Base-by-base conservation (phyloP, 2,329 filamentous ascomycete species). In the Grosmannia huntii region DNA sequence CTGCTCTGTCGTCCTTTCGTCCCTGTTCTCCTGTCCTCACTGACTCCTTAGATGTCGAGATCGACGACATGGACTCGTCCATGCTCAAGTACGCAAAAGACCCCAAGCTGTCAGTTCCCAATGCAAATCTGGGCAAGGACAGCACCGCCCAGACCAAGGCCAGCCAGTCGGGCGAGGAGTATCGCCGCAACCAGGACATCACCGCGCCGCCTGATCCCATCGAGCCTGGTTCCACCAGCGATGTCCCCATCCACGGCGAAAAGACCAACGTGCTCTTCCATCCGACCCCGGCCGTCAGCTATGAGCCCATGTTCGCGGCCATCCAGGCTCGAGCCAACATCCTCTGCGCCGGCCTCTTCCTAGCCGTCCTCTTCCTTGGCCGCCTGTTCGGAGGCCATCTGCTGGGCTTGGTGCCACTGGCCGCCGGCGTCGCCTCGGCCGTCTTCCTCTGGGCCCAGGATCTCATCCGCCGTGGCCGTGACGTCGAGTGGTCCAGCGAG, bases 241-340 rank as follows among this genome's bases (percentile, higher is more conserved):
- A 97, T 71, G 90, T 97, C 1, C 94, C 94, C 3, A 95, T 97
- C 60, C 88, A 91, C 67, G 92, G 91, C 66, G 92, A 97, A 69
- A 96, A 94, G 79, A 97, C 94, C 4, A 96, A 96, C 62, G 85
- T 97, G 21, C 79, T 96, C 33, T 97, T 97, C 71, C 92, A 96
- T 70, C 92, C 94, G 19, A 97, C 92, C 0, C 92, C 92, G 0
- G 87, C 87, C 0, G 81, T 96, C 64, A 90, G 86, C 73, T 96
- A 90, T 68, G 89, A 95, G 70, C 90, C 91, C 5, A 95, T 90
- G 80, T 96, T 88, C 68, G 81, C 77, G 23, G 72, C 81, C 14
- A 71, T 96, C 59, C 90, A 97, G 72, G 81, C 82, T 63, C 82
- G 85, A 11, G 88, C 86, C n/a, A 83, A 82, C 52, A 74, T 82